Evolutionary conservation across 2,329 filamentous ascomycete genomes (phyloP).

Genomic region (Cordyceps javanica): DNA sequence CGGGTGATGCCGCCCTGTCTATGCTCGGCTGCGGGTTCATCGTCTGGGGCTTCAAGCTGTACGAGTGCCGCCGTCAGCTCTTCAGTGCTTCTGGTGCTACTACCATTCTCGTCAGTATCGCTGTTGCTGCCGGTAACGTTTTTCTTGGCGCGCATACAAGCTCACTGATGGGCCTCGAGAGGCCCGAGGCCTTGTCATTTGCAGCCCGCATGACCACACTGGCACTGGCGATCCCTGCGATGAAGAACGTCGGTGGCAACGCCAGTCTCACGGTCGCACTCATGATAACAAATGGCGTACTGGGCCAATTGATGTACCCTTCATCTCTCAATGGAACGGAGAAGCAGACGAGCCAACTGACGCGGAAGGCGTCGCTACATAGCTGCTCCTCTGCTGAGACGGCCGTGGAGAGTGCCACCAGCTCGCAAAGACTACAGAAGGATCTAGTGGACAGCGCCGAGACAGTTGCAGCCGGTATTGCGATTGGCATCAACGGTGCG

Average conservation of each 20-base stretch:
- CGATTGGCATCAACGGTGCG: slow-evolving; percentile 52
- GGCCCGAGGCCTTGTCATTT: slow-evolving; percentile 36
- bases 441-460: slow-evolving; percentile 23
- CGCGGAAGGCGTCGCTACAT: background rate
- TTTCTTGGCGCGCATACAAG: slow-evolving; percentile 34
- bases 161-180: slow-evolving; percentile 29
- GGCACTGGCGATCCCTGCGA: slow-evolving; percentile 42
- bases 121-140: slow-evolving; percentile 36
- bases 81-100: slow-evolving; percentile 37
- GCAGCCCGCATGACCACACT: slow-evolving; percentile 45
- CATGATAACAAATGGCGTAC: slow-evolving; percentile 46
- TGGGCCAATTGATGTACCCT: slow-evolving; percentile 35
- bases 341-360: slow-evolving; percentile 11
- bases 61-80: slow-evolving; percentile 41
- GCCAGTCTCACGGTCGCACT: slow-evolving; percentile 41
- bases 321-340: slow-evolving; percentile 25
- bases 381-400: background rate
- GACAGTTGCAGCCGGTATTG: slow-evolving; percentile 44
- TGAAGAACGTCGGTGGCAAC: slow-evolving; percentile 39
- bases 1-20: slow-evolving; percentile 42
- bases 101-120: slow-evolving; percentile 30
- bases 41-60: slow-evolving; percentile 48
- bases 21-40: slow-evolving; percentile 46
- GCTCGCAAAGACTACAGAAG: background rate
- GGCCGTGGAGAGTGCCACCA: background rate